Base-by-base conservation (phyloP, 2,329 filamentous ascomycete genomes). In the Seiridium cupressi region DNA sequence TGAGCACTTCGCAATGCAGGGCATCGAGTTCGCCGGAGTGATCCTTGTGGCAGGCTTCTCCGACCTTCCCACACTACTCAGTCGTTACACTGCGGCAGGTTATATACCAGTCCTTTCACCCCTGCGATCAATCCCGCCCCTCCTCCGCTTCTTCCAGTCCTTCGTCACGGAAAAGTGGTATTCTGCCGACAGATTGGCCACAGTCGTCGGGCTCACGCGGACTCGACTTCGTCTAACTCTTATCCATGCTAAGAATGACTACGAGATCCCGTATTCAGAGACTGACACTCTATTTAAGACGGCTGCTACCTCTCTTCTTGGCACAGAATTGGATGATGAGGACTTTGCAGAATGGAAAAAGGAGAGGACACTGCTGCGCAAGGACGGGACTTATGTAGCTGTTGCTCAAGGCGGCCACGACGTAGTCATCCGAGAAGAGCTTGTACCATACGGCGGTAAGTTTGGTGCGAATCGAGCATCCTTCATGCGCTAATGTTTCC, bases 111-210 rank as follows among this genome's bases (percentile, higher is more conserved):
- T 97, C 5, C 80, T 97, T n/a, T 86, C 87, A 0, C 93, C 93
- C 0, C 79, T 97, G 3, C 78, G 84, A 5, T 76, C 79, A 3
- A 90, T 90, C 71, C 90, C 91, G 0, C 79, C 81, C 10, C 70
- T 93, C 13, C 78, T 90, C 53, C 78, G 79, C 4, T 83, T 84
- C 68, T 77, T 96, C 5, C 78, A 87, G 18, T 72, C 77, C 7
- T 83, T 84, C 57, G 82, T 97, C 10, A 79, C 89, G n/a, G 94
- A 98, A 69, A 87, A 83, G 61, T 99, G 95, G 95, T 81, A 86
- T 53, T 92, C 91, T 0, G 84, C 84, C 0, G 79, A 83, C 35
- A 84, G 93, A 3, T 77, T 97, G 8, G 77, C 79, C 57, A 84
- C 81, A 51, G 75, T 86, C 65, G 82, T 84, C 11, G 76, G 73